Evolutionary conservation across 2,329 filamentous ascomycete species (phyloP).

Genomic region (Penicillium sp.): DNA sequence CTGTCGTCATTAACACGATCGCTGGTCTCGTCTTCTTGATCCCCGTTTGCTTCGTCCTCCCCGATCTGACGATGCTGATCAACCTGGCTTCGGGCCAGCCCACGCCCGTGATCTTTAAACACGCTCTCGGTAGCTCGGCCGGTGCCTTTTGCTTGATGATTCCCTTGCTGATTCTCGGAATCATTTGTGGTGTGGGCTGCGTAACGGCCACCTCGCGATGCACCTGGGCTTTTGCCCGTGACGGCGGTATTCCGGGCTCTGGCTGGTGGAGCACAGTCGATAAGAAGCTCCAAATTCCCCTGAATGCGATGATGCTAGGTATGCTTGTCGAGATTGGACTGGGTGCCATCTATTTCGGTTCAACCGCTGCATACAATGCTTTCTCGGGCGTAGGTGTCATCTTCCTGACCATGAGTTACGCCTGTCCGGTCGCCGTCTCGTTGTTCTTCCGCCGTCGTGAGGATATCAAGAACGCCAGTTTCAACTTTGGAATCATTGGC

Average conservation of each 20-base stretch:
- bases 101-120: conserved; percentile 68
- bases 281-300: conserved; percentile 59
- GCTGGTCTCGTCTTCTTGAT: conserved; percentile 63
- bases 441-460: conserved; percentile 54
- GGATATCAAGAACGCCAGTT: conserved; percentile 44
- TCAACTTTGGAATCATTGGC: conserved; percentile 58
- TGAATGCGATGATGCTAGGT: conserved; percentile 63
- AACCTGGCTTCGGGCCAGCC: conserved; percentile 57
- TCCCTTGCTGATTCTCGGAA: conserved; percentile 61
- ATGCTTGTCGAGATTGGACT: conserved; percentile 64
- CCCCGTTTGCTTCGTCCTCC: conserved; percentile 68
- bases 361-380: conserved; percentile 68
- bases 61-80: conserved; percentile 58
- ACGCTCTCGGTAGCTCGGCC: conserved; percentile 61
- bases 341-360: conserved; percentile 74
- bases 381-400: conserved; percentile 76
- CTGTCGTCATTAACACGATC: conserved; percentile 58
- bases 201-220: conserved; percentile 66
- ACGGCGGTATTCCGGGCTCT: conserved; percentile 66
- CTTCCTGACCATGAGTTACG: conserved; percentile 66
- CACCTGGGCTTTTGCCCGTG: conserved; percentile 68
- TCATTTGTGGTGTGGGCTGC: conserved; percentile 66
- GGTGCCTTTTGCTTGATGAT: conserved; percentile 70
- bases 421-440: conserved; percentile 61
- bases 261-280: conserved; percentile 61